Base-by-base conservation (phyloP, 345 rosid genomes). In the Combretum micranthum region DNA sequence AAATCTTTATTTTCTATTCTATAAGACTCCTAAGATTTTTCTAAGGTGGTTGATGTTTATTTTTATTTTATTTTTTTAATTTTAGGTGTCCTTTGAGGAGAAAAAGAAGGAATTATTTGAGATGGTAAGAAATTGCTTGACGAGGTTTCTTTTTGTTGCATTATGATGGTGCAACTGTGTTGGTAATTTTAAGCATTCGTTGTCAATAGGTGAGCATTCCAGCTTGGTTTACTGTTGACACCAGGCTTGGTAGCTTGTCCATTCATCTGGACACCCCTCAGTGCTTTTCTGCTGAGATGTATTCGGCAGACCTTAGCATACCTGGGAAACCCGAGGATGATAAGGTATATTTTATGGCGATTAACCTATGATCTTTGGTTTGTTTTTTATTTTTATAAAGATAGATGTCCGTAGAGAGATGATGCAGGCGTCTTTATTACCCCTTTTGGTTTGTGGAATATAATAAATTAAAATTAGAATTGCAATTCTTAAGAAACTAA, bases 281-380 rank as follows among this genome's bases (percentile, higher is more conserved):
- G 63, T 94, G 99, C 83, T 94, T 94, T 74, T 78, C 96, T 13
- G 99, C 99, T 0, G 97, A 90, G 79, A 87, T 94, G 99, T 94
- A 94, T 80, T 84, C 97, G 22, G 88, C 82, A 50, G 99, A 94
- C 72, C 93, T 94, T 59, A 83, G 75, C 76, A 90, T 90, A 57
- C 68, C 82, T 53, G 99, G 96, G 69, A 79, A 90, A 66, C 86
- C 99, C 47, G 99, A 94, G 75, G 97, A 90, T 75, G 99, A 94
- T 65, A 94, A 90, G 96, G 99, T 94, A 66, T 60, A 23, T 52
- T 21, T 15, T 53, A 32, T 7, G 10, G 7, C 39, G 9, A 5
- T 1, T 32, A 1, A 11, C 39, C 5, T 32, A 32, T 32, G 39
- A 32, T 32, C 39, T 32, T 32, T 32, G 9, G 39, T 32, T 1